Base-by-base conservation (phyloP, 257 asterid species). In the Solanum microdontum region DNA sequence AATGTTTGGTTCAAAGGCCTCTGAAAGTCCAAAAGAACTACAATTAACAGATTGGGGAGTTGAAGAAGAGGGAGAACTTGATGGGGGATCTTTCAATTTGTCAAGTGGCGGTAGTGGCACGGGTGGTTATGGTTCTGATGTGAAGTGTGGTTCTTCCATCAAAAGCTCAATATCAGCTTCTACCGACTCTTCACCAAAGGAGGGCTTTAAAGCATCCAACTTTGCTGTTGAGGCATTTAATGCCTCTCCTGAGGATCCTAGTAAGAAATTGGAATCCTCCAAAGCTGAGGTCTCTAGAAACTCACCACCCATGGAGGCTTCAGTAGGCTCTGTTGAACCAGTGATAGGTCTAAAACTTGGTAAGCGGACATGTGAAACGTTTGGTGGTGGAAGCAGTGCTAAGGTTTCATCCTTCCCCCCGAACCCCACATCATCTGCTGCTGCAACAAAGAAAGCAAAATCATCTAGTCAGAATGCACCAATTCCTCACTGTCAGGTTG, bases 141-240 rank as follows among this genome's bases (percentile, higher is more conserved):
- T 94, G 55, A 93, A 93, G n/a, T 93, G 91, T 85, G 94, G 91
- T 75, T 95, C 96, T 89, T 95, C 98, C 36, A 92, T 91, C n/a
- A 95, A 91, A 91, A 94, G 98, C 93, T 94, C 98, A 5, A 84
- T 93, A 80, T 94, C 99, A 77, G 98, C 94, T 80, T 95, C 98
- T 39, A 92, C 93, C 0, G 94, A 92, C 64, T 95, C 98, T 79
- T 94, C 96, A 34, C 90, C 94, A 2, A 92, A 90, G 84, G 92
- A 91, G 32, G 93, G 89, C 76, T 75, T 82, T 62, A 93, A 88
- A 87, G 80, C 88, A 33, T 91, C 94, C 8, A 89, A 89, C 87
- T 93, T 94, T 87, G 88, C 87, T 90, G 88, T 93, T 45, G 91
- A 90, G 91, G 84, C 90, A 70, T 88, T 88, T 72, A 91, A 90